Evolutionary conservation across 83 land plant species (phyloP).

Genomic region (Picea mariana): DNA sequence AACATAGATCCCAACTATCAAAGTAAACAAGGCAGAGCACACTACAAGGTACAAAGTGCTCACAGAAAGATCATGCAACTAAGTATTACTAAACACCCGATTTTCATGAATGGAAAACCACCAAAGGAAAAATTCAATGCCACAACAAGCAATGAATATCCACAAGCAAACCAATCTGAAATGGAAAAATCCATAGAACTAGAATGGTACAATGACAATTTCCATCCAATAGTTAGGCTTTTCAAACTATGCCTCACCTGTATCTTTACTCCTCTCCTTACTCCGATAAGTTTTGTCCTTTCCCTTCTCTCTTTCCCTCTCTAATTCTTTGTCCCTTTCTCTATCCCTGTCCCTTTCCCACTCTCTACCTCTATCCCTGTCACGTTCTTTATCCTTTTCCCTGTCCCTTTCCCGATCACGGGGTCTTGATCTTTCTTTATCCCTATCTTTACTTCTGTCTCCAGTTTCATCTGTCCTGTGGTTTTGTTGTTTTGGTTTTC

Average conservation of each 20-base stretch:
- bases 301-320: constrained; percentile 50
- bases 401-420: constrained; percentile 43
- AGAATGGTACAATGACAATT: not conserved
- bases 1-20: constrained; percentile 8
- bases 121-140: not conserved
- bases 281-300: constrained; percentile 56
- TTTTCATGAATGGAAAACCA: not conserved
- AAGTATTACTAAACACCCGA: not conserved
- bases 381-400: constrained; percentile 44
- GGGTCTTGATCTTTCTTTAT: constrained; percentile 35
- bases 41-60: not conserved
- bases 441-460: constrained; percentile 31
- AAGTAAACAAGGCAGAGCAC: too few relatives aligned
- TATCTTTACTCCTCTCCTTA: constrained; percentile 57
- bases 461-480: constrained; percentile 23
- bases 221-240: not conserved
- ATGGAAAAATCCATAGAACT: not conserved
- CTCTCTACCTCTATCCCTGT: constrained; percentile 49
- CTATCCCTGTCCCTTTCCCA: constrained; percentile 51
- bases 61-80: not conserved
- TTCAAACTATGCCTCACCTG: constrained; percentile 25
- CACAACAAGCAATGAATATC: not conserved
- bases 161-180: not conserved
- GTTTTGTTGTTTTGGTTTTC: constrained; percentile 29
- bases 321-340: constrained; percentile 42